Conservation (phyloP, 768 basidiomycete genomes). For the Podaxis carcinomalis region DNA sequence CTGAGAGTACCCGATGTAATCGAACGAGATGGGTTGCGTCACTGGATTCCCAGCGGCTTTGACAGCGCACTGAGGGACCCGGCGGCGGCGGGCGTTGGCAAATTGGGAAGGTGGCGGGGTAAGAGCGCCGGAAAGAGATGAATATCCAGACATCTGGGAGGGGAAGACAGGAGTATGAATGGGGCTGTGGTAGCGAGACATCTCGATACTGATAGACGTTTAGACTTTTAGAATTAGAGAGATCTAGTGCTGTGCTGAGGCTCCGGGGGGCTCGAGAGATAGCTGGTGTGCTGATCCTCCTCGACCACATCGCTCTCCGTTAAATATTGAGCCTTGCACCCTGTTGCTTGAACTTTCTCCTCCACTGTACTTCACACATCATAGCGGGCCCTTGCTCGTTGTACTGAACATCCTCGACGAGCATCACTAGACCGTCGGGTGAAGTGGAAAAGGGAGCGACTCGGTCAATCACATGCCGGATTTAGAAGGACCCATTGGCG, state of each 20-base stretch:
- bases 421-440: slow-evolving; percentile 8
- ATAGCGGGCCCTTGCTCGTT: not conserved
- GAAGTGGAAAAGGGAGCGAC: not conserved
- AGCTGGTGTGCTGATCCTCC: not conserved
- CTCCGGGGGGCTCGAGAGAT: not conserved
- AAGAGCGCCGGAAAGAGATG: slow-evolving; percentile 24
- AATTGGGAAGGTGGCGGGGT: slow-evolving; percentile 20
- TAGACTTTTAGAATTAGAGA: not conserved
- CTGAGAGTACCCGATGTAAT: slow-evolving; percentile 33
- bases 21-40: slow-evolving; percentile 33
- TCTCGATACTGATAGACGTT: slow-evolving; percentile 3
- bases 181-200: slow-evolving; percentile 32
- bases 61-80: slow-evolving; percentile 30
- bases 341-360: not conserved
- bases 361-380: slow-evolving; percentile 2
- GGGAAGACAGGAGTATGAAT: slow-evolving; percentile 35
- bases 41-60: slow-evolving; percentile 19
- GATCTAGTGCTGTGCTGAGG: not conserved
- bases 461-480: slow-evolving; percentile 4
- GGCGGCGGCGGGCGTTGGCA: slow-evolving; percentile 26
- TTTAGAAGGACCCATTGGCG: not conserved
- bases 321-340: slow-evolving; percentile 1
- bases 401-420: slow-evolving; percentile 2
- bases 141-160: slow-evolving; percentile 24
- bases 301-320: not conserved